phyloP scores from a whole-genome alignment of 2,329 filamentous ascomycete species.

The Colletotrichum lini region DNA sequence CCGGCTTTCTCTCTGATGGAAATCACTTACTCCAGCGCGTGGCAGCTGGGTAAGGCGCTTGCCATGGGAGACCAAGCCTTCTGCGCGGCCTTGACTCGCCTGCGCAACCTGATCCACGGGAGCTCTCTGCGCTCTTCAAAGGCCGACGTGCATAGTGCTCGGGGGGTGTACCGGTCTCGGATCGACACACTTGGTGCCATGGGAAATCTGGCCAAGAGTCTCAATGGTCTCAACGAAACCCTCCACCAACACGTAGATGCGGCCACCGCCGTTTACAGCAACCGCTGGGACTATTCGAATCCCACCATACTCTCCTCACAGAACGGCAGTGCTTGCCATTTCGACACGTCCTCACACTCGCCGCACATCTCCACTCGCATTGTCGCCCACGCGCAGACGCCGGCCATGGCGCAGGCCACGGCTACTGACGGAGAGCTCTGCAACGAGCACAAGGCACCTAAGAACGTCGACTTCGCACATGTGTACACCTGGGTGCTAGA shows the following conservation, averaged over 20 bases:
- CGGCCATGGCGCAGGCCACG: background rate
- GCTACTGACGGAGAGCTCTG: constrained; percentile 39
- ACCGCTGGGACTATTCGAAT: no score
- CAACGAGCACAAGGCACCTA: constrained; percentile 47
- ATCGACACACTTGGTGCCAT: constrained; percentile 39
- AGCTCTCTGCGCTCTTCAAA: background rate
- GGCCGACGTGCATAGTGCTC: background rate
- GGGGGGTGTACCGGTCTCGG: background rate
- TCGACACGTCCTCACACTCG: no score
- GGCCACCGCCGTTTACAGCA: no score
- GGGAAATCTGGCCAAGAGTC: background rate
- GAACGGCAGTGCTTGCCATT: no score
- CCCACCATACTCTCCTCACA: no score
- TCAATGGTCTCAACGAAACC: no score
- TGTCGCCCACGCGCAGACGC: background rate
- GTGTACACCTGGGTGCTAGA: constrained; percentile 56
- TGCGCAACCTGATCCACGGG: background rate
- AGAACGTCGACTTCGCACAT: constrained; percentile 54
- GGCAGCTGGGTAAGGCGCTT: constrained; percentile 58
- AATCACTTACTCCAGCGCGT: constrained; percentile 59
- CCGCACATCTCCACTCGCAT: no score
- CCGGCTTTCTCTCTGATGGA: constrained; percentile 57
- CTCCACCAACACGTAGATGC: no score
- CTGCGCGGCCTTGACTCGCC: constrained; percentile 46
- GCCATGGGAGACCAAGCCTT: constrained; percentile 55